Conservation (phyloP, 164 flowering plant species). For the Pachysandra terminalis region DNA sequence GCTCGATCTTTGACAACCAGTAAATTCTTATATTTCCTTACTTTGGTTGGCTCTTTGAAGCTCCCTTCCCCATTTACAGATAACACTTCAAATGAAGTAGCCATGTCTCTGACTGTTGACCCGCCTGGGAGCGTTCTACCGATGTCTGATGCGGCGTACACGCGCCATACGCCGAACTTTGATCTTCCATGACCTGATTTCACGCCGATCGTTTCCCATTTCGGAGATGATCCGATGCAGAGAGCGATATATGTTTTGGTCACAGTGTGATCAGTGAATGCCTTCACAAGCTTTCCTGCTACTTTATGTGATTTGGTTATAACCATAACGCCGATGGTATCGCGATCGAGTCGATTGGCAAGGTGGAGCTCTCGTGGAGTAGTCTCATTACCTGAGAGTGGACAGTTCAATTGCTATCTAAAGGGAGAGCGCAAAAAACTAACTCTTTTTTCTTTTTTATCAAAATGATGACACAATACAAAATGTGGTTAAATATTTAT, state of each 20-base stretch:
- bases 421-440: too few species aligned
- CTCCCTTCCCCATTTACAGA: conserved; percentile 51
- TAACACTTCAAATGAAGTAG: conserved; percentile 73
- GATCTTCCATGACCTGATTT: conserved; percentile 97
- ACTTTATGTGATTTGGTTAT: conserved; percentile 86
- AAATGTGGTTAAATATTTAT: too few species aligned
- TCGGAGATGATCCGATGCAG: conserved; percentile 67
- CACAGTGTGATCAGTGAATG: conserved; percentile 82
- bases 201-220: conserved; percentile 59
- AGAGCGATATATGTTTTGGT: conserved; percentile 71
- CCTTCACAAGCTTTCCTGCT: conserved; percentile 87
- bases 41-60: conserved; percentile 25
- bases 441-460: too few species aligned
- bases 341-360: conserved; percentile 92
- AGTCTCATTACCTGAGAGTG: conserved; percentile 16
- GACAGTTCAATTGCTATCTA: too few species aligned
- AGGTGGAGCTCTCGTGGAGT: conserved; percentile 63
- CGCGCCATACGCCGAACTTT: conserved; percentile 91
- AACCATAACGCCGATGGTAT: conserved; percentile 88
- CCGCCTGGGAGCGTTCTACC: conserved; percentile 81
- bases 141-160: conserved; percentile 78
- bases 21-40: conserved; percentile 20
- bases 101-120: conserved; percentile 84
- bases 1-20: conserved; percentile 56
- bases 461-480: too few species aligned